Evolutionary conservation across 805 yeast genomes (phyloP), one percentile per base, ranked within the genome.

Genomic region (Ogataea dorogensis): DNA sequence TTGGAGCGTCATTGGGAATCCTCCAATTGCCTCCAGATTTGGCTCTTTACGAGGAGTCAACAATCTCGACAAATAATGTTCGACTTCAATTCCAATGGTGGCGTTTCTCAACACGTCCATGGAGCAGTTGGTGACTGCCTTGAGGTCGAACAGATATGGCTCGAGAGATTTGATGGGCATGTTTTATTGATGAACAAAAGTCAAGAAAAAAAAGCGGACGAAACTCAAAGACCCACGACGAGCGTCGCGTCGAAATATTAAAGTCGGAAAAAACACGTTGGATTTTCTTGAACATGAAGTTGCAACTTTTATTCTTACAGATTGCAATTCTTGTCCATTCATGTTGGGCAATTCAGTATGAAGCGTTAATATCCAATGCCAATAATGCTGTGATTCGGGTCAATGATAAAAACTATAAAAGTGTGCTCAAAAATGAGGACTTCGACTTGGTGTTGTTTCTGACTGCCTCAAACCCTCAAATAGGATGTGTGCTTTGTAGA

Each of bases 41-140:
- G 81, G 81, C 48, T 86, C 95, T 38, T 77, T 78, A 46, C 78
- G 79, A 47, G 67, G 67, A 5, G 80, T 67, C 42, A 83, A 60
- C 27, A 83, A 67, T 35, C 86, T 63, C 17, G 83, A 67, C 24
- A 86, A 59, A 52, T 86, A 88, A 54, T 86, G 88, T 46, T 77
- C 84, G 10, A 81, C 93, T 56, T 88, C 96, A 28, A 87, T 83
- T 38, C 95, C 96, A 33, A 87, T 64, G 11, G 81, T 74, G 17
- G 89, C 73, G 51, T 79, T 78, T 38, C 68, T 74, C 39, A 87
- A 65, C 3, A 77, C 63, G 23, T 81, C 83, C 49, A 86, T 66
- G 10, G 91, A 79, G 21, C 49, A 42, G 13, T 79, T 67, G 32
- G 71, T 68, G 31, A 78, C 79, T 28, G 82, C 61, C 40, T 79